Base-by-base conservation (phyloP, 805 yeast genomes). In the Zygosaccharomyces bisporus region DNA sequence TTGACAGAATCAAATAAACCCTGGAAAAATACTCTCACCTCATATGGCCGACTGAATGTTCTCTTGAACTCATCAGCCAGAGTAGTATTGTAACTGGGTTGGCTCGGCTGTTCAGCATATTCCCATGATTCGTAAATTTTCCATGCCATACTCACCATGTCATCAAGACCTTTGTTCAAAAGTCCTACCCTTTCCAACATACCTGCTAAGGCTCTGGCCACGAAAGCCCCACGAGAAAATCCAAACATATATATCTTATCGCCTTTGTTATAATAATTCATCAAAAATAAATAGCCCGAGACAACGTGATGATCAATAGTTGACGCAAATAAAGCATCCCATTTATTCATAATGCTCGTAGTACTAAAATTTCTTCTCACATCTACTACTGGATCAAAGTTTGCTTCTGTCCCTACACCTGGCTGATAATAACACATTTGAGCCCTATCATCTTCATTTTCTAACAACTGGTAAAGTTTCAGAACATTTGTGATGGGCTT, bases 1-100 rank as follows among this genome's bases (percentile, higher is more conserved):
- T 79, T 80, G 14, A 81, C 79, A 0, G 86, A 76, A 61, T 82
- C 89, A 74, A 83, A 82, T 14, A 82, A 60, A 0, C 88, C 88
- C 72, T 81, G 75, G 47, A 80, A 79, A 49, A 74, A 73, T 38
- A 82, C 70, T 6, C 54, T 55, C 3, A 78, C 74, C 2, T 60
- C 53, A 4, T 64, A 60, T 4, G 66, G 53, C 38, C 79, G 61
- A 10, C 78, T 72, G 55, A 81, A 82, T 0, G 81, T 76, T 37
- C 64, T 67, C 47, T 69, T 74, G 57, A 80, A 82, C 50, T 78
- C 82, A 21, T 66, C 71, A 2, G 77, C 72, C 29, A 77, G 62
- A 1, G 78, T 68, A 3, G 70, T 66, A 2, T 75, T 64, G 44
- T 64, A 67, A 43, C 68, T 71, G 18, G 72, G 64, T 38, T 66